Evolutionary conservation across 176 grass and related monocot genomes (phyloP), one percentile per base, ranked within the genome.

Genomic region (Zoysia japonica): DNA sequence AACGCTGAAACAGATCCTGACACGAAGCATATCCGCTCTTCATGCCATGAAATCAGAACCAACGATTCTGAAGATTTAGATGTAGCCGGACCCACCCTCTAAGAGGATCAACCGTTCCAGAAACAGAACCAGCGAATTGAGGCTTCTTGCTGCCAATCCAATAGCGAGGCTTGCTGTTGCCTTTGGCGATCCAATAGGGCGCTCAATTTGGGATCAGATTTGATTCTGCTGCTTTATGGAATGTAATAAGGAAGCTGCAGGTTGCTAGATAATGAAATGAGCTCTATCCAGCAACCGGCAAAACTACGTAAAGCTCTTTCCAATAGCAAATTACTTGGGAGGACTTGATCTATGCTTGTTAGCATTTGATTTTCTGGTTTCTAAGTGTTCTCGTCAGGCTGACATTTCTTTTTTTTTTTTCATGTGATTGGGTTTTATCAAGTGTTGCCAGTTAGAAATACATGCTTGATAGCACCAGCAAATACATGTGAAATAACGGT

Each of bases 211-310:
- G 81, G 15, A 74, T 62, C 57, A 59, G 45, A 77, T 60, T 67
- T 88, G 82, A 85, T 67, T 84, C 15, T 5, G 42, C 65, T 75
- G 65, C 49, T 52, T 42, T 9, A 6, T 15, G 68, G 46, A 90
- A 79, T 77, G 61, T 48, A n/a, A 83, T 43, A n/a, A 83, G 72
- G 20, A 47, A 76, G 36, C 9, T 20, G 64, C 35, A 37, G 1
- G 70, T 20, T 75, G 54, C 17, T 63, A 49, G 45, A 19, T 49
- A 57, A 36, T 36, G 59, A 35, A 35, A 35, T 35, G 17, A 42
- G 12, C 9, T 47, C 61, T 55, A 3, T 1, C 51, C 43, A 12
- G 47, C 4, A 70, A 76, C 47, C 7, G 72, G 38, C 12, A 50
- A 77, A 6, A 5, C 56, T 50, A 45, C 50, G 2, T 41, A 52